Evolutionary conservation across 192 early-diverging fungal species (phyloP).

Genomic region (Haplosporangium gracile): DNA sequence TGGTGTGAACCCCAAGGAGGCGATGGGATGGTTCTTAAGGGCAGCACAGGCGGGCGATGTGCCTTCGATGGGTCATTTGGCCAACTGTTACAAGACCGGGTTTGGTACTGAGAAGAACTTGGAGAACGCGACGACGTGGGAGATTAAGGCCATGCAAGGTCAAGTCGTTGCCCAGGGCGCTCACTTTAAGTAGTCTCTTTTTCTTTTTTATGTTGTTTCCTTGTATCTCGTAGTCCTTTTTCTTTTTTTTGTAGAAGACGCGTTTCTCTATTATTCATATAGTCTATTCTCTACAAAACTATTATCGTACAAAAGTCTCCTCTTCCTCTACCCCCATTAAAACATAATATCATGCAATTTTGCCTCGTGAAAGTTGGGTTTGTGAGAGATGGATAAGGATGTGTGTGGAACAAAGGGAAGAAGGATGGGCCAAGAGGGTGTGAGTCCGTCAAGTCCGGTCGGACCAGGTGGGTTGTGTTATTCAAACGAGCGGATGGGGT

Average conservation of each 20-base stretch:
- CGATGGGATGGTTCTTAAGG: slow-evolving; percentile 70
- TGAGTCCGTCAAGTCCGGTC: not conserved
- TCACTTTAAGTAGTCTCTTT: slow-evolving; percentile 35
- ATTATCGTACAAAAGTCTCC: not conserved
- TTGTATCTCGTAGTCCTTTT: no score
- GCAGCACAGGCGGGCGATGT: slow-evolving; percentile 79
- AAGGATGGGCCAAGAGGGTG: not conserved
- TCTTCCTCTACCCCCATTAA: not conserved
- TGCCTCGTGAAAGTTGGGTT: not conserved
- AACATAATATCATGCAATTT: not conserved
- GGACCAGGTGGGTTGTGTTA: not conserved
- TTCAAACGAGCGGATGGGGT: not conserved
- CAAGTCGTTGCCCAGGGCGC: slow-evolving; percentile 52
- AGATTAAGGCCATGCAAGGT: slow-evolving; percentile 66
- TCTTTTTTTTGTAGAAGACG: not conserved
- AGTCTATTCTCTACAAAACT: not conserved
- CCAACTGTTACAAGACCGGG: slow-evolving; percentile 85
- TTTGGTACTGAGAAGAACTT: slow-evolving; percentile 70
- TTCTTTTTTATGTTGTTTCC: not conserved
- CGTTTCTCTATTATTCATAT: not conserved
- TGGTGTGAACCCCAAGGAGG: slow-evolving; percentile 59
- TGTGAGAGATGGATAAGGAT: not conserved
- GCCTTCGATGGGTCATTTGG: slow-evolving; percentile 82
- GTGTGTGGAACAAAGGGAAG: not conserved
- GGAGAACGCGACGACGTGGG: slow-evolving; percentile 70